Evolutionary conservation across 257 asterid species (phyloP).

Genomic region (Solanum phureja): DNA sequence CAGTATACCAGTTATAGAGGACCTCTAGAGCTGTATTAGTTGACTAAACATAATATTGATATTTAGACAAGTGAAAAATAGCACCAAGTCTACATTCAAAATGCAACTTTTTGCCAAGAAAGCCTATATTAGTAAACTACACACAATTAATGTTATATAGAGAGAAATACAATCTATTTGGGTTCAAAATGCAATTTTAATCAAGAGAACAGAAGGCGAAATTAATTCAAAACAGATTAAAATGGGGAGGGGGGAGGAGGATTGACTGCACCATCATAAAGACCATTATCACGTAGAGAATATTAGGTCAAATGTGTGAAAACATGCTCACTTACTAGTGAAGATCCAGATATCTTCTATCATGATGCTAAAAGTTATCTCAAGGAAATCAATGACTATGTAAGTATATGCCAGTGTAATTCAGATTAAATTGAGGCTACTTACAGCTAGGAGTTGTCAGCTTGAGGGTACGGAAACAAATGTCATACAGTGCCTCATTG

Average conservation of each 20-base stretch:
- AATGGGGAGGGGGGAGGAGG: neutral
- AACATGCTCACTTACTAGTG: neutral
- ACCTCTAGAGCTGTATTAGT: neutral
- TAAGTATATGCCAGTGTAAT: neutral
- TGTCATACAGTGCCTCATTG: slow-evolving; percentile 34
- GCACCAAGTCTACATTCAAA: neutral
- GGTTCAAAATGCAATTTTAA: neutral
- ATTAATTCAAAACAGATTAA: neutral
- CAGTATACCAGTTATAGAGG: neutral
- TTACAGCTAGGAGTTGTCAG: slow-evolving; percentile 46
- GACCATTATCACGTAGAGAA: neutral
- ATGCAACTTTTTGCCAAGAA: neutral
- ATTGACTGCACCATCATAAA: neutral
- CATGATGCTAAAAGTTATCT: neutral
- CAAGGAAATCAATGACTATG: neutral
- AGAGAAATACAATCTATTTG: neutral
- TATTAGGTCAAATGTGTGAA: too few relatives aligned
- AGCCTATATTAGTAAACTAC: neutral
- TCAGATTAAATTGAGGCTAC: neutral
- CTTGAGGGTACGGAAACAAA: slow-evolving; percentile 39
- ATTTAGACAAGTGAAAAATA: neutral
- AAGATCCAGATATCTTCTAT: neutral
- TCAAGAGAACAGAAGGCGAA: neutral
- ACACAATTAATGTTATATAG: neutral
- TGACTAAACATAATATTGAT: neutral